Base-by-base conservation (phyloP, 805 yeast species). In the Monosporozyma unispora region DNA sequence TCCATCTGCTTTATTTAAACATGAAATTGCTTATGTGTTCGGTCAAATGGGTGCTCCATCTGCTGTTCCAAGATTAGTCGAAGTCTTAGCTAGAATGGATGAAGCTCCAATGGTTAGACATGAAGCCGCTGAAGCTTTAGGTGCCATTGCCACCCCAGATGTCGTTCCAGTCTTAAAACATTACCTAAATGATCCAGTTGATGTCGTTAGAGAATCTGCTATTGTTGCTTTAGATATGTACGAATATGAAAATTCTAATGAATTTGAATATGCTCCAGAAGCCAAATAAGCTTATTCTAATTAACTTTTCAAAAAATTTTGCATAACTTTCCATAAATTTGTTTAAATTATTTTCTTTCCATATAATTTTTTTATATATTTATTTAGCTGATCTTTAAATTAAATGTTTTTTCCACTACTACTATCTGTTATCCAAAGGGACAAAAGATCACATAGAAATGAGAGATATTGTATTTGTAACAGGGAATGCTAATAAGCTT, bases 61-160 rank as follows among this genome's bases (percentile, higher is more conserved):
- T 35, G 82, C 95, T 37, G 95, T 93, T 33, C 96, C 97, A 38
- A 75, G 91, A 19, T 78, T 95, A 54, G 77, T 88, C 50, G 82
- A 87, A 70, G 88, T 93, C 3, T 77, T 95, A 59, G 81, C 81
- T 58, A 80, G 87, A 67, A 78, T 75, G 52, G 63, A 70, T 14
- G 96, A 93, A 72, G 98, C 95, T 48, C 96, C 95, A 55, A 93
- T 93, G 99, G 99, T 95, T 31, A 84, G 99, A 72, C 99, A 93
- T 66, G 99, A 93, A 72, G 99, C 98, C 51, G 99, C 98, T 23
- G 99, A 93, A 72, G 99, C 99, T 23, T 76, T 95, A 60, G 99
- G 99, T 25, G 80, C 96, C 27, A 93, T 93, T 65, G 98, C 96
- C 25, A 87, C 97, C 9, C 96, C 87, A 61, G 97, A 91, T 51